Evolutionary conservation across 2,329 filamentous ascomycete genomes (phyloP).

Genomic region (Aureobasidium sp.): DNA sequence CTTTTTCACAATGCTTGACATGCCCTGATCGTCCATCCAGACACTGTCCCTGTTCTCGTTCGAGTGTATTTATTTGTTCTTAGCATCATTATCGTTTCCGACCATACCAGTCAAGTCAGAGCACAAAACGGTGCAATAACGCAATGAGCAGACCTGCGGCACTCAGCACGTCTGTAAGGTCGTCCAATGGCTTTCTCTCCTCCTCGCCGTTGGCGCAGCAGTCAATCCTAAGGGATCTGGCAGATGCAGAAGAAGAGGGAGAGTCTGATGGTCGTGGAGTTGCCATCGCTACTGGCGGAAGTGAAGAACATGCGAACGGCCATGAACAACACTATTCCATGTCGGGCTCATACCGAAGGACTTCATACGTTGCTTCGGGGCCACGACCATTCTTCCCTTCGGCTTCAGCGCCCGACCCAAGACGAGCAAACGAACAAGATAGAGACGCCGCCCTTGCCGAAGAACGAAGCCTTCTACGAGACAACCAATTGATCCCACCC

Average conservation of each 20-base stretch:
- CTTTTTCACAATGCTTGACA: neutral
- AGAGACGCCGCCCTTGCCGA: conserved; percentile 48
- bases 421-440: conserved; percentile 46
- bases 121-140: neutral
- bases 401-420: conserved; percentile 45
- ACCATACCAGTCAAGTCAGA: neutral
- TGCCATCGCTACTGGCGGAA: neutral
- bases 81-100: neutral
- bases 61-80: neutral
- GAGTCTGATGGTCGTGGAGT: conserved; percentile 16
- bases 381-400: conserved; percentile 63
- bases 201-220: conserved; percentile 25
- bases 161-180: conserved; percentile 6
- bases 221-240: conserved; percentile 26
- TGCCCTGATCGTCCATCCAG: neutral
- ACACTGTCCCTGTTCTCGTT: neutral
- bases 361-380: conserved; percentile 67
- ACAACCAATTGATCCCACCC: conserved; percentile 52
- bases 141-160: conserved; percentile 13
- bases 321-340: conserved; percentile 38
- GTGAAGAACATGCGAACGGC: conserved; percentile 14
- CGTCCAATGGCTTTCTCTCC: conserved; percentile 15
- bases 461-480: conserved; percentile 51
- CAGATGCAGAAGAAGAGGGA: conserved; percentile 21
- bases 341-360: conserved; percentile 64